Evolutionary conservation across 768 basidiomycete species (phyloP), one percentile per base, ranked within the genome.

Genomic region (Clitopilus passeckerianus): DNA sequence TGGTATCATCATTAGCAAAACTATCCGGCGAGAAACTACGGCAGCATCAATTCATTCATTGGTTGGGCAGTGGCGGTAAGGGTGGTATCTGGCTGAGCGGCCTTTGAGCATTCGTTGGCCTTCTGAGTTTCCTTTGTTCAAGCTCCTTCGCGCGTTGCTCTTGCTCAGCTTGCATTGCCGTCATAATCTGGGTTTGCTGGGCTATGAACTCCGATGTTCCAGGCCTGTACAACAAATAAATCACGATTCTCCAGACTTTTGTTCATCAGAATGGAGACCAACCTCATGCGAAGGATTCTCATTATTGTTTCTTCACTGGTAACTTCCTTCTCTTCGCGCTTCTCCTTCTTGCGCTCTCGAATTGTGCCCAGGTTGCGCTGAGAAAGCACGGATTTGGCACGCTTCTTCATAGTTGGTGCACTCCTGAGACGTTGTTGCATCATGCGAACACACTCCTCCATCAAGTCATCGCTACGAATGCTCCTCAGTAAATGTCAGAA

Each of bases 331-430:
- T 92, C 84, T 65, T 92, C 80, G 68, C 86, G 83, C 80, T 95
- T 95, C 77, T 96, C 93, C 71, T 86, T 86, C 81, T 98, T 98
- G 63, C 93, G 84, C 66, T 95, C 86, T 72, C 89, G 89, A 71
- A 99, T 98, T 6, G 97, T 99, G 10, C 96, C 96, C 6, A 98
- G 83, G 71, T 98, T 99, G 54, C 94, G 86, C 67, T 96, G 95
- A 12, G 86, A 79, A 63, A 93, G 91, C 18, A 99, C 91, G 61
- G 92, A 93, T 82, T 98, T 98, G 1, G 87, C 90, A 9, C 94
- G 88, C 71, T 91, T 92, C 79, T 91, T 91, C 64, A 91, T 78
- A 9, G 89, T 83, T 6, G 91, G 85, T 0, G 87, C 80, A 5
- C 83, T 80, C 14, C 89, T 84, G 34, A 98, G 76, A 10, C 83